Conservation (phyloP, 2,329 filamentous ascomycete genomes). For the Nannizziopsis barbatae region DNA sequence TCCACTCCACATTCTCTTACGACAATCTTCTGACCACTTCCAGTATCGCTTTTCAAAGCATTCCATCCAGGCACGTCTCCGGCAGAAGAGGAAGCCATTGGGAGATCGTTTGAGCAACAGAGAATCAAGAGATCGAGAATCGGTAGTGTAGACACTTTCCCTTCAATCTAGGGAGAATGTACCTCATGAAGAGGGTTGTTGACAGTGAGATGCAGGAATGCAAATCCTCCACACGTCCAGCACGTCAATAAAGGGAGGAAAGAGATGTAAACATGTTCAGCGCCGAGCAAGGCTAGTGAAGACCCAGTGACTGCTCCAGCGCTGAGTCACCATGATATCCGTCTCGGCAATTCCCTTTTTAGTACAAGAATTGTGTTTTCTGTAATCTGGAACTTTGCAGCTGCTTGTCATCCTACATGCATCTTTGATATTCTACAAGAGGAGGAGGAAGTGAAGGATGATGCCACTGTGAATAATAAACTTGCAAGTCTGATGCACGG, state of each 20-base stretch:
- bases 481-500: too few relatives aligned
- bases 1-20: constrained; percentile 14
- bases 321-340: neutral
- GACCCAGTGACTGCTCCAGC: neutral
- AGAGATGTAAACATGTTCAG: too few relatives aligned
- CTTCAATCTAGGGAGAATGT: too few relatives aligned
- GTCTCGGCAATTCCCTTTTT: neutral
- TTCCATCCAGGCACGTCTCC: neutral
- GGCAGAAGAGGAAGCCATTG: neutral
- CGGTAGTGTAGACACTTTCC: too few relatives aligned
- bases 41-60: neutral
- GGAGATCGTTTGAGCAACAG: neutral
- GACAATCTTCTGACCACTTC: constrained; percentile 9
- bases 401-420: neutral
- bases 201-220: too few relatives aligned
- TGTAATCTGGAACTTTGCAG: neutral
- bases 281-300: neutral
- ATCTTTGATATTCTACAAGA: too few relatives aligned
- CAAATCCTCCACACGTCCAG: too few relatives aligned
- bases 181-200: too few relatives aligned
- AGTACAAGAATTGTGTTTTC: neutral
- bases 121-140: too few relatives aligned
- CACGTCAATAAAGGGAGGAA: too few relatives aligned
- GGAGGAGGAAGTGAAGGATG: too few relatives aligned
- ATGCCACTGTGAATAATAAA: too few relatives aligned